Percentiles rank a stretch among this genome's conserved stretches.
Evolutionary conservation across 768 basidiomycete species (phyloP).

Genomic region (Gymnopilus junonius): DNA sequence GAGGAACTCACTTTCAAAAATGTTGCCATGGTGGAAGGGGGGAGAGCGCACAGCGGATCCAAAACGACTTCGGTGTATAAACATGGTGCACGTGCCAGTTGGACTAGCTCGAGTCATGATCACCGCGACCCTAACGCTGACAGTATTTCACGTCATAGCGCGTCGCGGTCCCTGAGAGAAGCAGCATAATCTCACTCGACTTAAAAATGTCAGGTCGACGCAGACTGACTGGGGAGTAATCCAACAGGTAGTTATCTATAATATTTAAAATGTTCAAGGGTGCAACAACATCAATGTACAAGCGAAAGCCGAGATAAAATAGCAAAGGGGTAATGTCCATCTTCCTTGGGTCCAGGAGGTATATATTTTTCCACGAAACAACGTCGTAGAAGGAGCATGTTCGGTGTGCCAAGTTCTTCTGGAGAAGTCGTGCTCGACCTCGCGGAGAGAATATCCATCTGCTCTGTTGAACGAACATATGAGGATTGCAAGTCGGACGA

Average conservation of each 20-base stretch:
- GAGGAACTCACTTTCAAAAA: background rate
- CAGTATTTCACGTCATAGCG: background rate
- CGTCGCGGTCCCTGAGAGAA: background rate
- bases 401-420: background rate
- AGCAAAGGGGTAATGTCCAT: background rate
- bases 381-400: background rate
- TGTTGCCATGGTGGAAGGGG: background rate
- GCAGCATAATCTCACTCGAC: no score
- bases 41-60: background rate
- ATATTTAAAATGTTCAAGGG: background rate
- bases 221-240: background rate
- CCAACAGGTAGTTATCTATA: background rate
- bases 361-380: conserved; percentile 3
- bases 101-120: background rate
- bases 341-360: background rate
- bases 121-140: no score
- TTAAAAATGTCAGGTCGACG: no score
- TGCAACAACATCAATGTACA: background rate
- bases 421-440: background rate
- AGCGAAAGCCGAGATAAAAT: background rate
- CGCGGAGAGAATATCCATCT: background rate
- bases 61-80: no score
- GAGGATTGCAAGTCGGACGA: background rate
- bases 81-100: background rate
- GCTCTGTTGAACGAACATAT: background rate